Evolutionary conservation across 768 basidiomycete genomes (phyloP).

Genomic region (Suillus sp.): DNA sequence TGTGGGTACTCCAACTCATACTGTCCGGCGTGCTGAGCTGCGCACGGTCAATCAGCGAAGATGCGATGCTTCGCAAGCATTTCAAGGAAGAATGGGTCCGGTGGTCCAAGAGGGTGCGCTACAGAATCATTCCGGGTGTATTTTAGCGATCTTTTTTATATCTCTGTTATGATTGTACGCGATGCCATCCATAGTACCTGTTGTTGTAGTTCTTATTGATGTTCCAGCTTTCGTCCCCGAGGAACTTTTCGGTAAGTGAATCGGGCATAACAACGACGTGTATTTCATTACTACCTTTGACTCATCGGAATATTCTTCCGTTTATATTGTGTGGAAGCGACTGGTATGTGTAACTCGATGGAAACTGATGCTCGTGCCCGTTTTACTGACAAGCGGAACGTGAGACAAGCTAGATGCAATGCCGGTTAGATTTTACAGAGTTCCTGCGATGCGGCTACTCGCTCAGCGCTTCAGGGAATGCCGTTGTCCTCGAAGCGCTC

Average conservation of each 20-base stretch:
- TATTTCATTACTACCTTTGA: not conserved
- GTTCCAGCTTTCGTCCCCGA: not conserved
- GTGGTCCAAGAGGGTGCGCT: conserved; percentile 27
- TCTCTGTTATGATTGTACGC: not conserved
- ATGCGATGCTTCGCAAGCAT: conserved; percentile 21
- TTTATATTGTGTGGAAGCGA: not conserved
- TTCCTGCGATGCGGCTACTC: not conserved
- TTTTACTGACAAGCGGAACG: not conserved
- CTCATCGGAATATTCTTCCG: not conserved
- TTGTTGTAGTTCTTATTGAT: not conserved
- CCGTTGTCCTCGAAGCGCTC: not conserved
- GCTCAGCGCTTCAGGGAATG: not conserved
- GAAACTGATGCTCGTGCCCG: not conserved
- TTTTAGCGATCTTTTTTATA: conserved; percentile 16
- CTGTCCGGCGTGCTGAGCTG: conserved; percentile 30
- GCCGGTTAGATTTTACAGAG: not conserved
- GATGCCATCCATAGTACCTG: not conserved
- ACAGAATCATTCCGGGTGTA: conserved; percentile 31
- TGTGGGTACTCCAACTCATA: conserved; percentile 33
- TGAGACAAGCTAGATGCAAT: not conserved
- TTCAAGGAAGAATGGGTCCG: conserved; percentile 29
- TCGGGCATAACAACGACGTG: not conserved
- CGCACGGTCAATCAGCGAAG: conserved; percentile 30
- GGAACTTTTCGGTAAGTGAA: not conserved
- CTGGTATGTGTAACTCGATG: not conserved